Percentiles rank a stretch among this genome's conserved stretches.
These are phyloP conservation scores for Hypoxylon sp. DNA, from an alignment of 2,329 filamentous ascomycete species.

Conservation along the genomic window DNA sequence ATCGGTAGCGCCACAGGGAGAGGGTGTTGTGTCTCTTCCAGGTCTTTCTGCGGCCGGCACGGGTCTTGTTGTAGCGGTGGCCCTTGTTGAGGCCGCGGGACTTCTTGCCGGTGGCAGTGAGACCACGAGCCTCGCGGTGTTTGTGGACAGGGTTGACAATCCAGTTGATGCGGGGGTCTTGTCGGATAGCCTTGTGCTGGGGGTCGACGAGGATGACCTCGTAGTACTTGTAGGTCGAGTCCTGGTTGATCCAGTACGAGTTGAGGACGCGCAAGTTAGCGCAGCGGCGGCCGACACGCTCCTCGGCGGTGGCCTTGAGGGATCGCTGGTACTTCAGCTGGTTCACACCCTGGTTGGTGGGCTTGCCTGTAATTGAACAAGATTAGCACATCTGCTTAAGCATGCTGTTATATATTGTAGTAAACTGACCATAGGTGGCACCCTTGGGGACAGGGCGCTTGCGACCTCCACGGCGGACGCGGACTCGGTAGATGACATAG, in stretches of 20 bases:
- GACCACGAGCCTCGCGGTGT: constrained; percentile 98
- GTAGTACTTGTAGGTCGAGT: constrained; percentile 99
- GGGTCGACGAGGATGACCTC: constrained; percentile 99
- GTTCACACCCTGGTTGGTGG: constrained; percentile 99
- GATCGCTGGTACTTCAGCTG: constrained; percentile 99
- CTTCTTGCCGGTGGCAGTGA: constrained; percentile 99
- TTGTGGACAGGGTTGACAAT: constrained; percentile 99
- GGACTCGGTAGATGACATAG: constrained; percentile 99
- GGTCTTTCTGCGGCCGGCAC: constrained; percentile 97
- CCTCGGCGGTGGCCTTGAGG: constrained; percentile 96
- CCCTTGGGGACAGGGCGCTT: constrained; percentile 97
- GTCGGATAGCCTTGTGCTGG: constrained; percentile 99
- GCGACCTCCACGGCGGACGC: constrained; percentile 98
- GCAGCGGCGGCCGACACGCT: constrained; percentile 99
- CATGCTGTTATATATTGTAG: constrained; percentile 8
- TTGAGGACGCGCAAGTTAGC: constrained; percentile 99
- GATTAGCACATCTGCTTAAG: constrained; percentile 33
- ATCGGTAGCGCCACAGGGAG: constrained; percentile 98
- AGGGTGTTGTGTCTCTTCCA: constrained; percentile 99
- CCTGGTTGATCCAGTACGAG: constrained; percentile 99
- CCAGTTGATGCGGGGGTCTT: constrained; percentile 99
- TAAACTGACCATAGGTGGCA: constrained; percentile 92
- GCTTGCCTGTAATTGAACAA: constrained; percentile 80
- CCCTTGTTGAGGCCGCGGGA: constrained; percentile 99
- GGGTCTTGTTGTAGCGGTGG: constrained; percentile 99